Evolutionary conservation across 495 filamentous ascomycete species (phyloP).

Genomic region (Penicillium mononematosum): DNA sequence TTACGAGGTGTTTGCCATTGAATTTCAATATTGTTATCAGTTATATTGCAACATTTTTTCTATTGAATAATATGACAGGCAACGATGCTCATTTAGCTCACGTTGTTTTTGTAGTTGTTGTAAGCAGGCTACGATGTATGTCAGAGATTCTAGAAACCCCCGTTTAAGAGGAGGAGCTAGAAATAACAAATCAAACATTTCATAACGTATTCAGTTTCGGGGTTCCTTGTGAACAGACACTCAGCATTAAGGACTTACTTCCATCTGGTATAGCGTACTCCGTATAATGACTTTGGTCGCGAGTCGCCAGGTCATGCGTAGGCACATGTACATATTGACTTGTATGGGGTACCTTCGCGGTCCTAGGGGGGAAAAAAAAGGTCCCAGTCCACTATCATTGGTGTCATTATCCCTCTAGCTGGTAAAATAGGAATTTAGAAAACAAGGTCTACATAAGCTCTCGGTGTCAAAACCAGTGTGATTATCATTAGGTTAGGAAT

Average conservation of each 20-base stretch:
- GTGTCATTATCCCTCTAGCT: neutral
- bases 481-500: neutral
- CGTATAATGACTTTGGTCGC: constrained; percentile 4
- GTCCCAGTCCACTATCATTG: neutral
- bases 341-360: neutral
- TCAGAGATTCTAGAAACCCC: neutral
- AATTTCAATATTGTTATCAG: neutral
- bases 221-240: neutral
- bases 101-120: neutral
- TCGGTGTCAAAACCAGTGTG: constrained; percentile 1
- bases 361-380: neutral
- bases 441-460: constrained; percentile 8
- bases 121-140: neutral
- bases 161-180: neutral
- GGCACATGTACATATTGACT: neutral
- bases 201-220: neutral
- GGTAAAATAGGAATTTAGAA: neutral
- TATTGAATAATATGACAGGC: neutral
- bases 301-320: constrained; percentile 7
- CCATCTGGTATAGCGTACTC: neutral
- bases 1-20: neutral
- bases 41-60: neutral
- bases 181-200: neutral
- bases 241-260: neutral
- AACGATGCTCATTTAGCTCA: neutral